Evolutionary conservation across 2,329 filamentous ascomycete species (phyloP).

Genomic region (Aureobasidium namibiae): DNA sequence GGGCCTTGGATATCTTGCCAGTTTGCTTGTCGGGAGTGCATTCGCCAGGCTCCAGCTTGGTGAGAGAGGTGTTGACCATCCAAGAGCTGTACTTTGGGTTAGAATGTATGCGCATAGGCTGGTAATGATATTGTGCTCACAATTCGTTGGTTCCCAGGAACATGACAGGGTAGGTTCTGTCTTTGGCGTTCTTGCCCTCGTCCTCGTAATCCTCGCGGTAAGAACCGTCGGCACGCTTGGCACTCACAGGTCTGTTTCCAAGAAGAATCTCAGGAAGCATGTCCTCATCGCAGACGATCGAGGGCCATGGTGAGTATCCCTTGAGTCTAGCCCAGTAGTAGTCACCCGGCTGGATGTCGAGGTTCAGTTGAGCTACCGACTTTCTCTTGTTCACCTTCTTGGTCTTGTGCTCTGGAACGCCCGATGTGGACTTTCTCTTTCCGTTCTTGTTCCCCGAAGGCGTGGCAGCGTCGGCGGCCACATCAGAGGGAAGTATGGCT

Average conservation of each 20-base stretch:
- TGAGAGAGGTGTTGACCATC: slow-evolving; percentile 78
- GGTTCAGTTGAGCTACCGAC: slow-evolving; percentile 57
- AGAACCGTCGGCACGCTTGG: slow-evolving; percentile 70
- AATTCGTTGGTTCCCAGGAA: slow-evolving; percentile 94
- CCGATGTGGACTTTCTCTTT: slow-evolving; percentile 53
- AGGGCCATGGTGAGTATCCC: slow-evolving; percentile 90
- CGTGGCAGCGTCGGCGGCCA: slow-evolving; percentile 16
- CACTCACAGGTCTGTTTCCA: slow-evolving; percentile 73
- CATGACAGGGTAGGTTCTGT: slow-evolving; percentile 90
- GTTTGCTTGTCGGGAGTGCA: slow-evolving; percentile 59
- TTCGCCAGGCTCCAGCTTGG: slow-evolving; percentile 65
- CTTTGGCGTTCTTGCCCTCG: slow-evolving; percentile 74
- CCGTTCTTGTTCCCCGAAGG: slow-evolving; percentile 25
- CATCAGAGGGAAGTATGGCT: slow-evolving; percentile 10
- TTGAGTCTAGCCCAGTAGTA: slow-evolving; percentile 90
- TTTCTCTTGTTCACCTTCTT: slow-evolving; percentile 84
- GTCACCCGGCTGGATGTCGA: slow-evolving; percentile 81
- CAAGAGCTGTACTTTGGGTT: slow-evolving; percentile 58
- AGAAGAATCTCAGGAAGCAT: slow-evolving; percentile 80
- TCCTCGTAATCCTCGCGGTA: slow-evolving; percentile 83
- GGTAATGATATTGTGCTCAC: slow-evolving; percentile 50
- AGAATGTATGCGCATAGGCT: slow-evolving; percentile 4
- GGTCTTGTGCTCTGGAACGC: slow-evolving; percentile 56
- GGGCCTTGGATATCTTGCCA: slow-evolving; percentile 67
- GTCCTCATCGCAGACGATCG: slow-evolving; percentile 85